phyloP scores from a whole-genome alignment of 2,329 filamentous ascomycete species.

The Fusarium siculi region DNA sequence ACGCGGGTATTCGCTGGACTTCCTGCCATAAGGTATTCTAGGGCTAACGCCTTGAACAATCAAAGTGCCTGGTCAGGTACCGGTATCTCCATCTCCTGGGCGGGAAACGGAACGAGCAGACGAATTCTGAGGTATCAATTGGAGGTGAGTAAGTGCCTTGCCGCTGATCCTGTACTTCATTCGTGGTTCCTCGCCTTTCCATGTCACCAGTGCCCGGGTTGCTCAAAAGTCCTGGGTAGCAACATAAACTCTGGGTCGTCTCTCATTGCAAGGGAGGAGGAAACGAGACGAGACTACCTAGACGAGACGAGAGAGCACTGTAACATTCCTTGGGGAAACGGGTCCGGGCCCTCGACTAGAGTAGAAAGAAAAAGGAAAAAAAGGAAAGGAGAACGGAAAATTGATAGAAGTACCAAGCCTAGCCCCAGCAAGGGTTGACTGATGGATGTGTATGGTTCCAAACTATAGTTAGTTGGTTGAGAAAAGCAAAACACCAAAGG shows the following conservation, averaged over 20 bases:
- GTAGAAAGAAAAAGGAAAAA: not conserved
- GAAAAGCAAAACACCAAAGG: slow-evolving; percentile 23
- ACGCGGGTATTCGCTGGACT: slow-evolving; percentile 13
- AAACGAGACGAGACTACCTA: slow-evolving; percentile 2
- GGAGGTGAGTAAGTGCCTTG: slow-evolving; percentile 4
- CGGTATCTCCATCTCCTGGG: not conserved
- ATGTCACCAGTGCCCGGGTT: slow-evolving; percentile 2
- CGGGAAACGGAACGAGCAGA: slow-evolving; percentile 2
- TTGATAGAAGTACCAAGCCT: not conserved
- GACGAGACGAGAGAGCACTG: slow-evolving; percentile 6
- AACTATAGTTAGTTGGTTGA: not conserved
- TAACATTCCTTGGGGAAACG: slow-evolving; percentile 17
- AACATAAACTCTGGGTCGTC: slow-evolving; percentile 11
- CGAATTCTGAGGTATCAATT: slow-evolving; percentile 3
- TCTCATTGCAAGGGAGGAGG: slow-evolving; percentile 6
- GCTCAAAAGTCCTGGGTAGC: slow-evolving; percentile 20
- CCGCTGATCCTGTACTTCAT: slow-evolving; percentile 4
- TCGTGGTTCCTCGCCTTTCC: slow-evolving; percentile 7
- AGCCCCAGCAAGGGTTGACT: slow-evolving; percentile 6
- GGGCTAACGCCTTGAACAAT: not conserved
- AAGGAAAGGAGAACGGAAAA: not conserved
- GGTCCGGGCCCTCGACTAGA: not conserved
- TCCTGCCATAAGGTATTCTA: not conserved
- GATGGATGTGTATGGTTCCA: not conserved
- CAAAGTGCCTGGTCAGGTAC: not conserved